Base-by-base conservation (phyloP, 208 protist species). In the Wallacemonas collosoma region DNA sequence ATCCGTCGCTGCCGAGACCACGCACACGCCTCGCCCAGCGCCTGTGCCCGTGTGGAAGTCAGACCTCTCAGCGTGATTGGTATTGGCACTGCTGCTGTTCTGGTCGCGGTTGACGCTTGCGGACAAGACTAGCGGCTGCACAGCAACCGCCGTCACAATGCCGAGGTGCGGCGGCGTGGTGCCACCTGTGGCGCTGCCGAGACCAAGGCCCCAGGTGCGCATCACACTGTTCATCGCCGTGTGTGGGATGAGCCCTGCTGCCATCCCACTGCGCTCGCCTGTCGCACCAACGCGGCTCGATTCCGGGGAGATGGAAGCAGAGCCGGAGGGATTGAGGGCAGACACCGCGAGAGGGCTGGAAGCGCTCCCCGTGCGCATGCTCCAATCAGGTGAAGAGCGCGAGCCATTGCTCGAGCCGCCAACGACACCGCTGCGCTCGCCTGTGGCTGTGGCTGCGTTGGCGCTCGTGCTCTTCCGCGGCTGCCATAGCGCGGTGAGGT, bases 1-100 rank as follows among this genome's bases (percentile, higher is more conserved):
- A 61, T 90, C 82, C 6, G 79, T 76, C 36, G 77, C 78, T n/a
- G 82, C 76, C 1, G 80, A 85, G 6, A 90, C 57, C 26, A 92
- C 71, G 61, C 77, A 84, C 72, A 80, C 82, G 17, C 62, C 66
- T 14, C 12, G 45, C 45, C 0, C 45, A 26, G 26, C 26, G 26
- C 26, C 26, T 26, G 26, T 26, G 26, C 26, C 26, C 26, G 26
- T 26, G 26, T 26, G 26, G 26, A 26, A 26, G 26, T 26, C 26
- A 26, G 26, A 26, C 26, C 26, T 26, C 26, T 26, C 26, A 0
- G 26, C 26, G 26, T 26, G 26, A 26, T 26, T 0, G 26, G 26
- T 26, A 26, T 26, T 0, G 26, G 26, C 26, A 26, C 26, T 26
- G 26, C 26, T 26, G 26, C 26, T 26, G 26, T 26, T 26, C 26